These are phyloP conservation scores for Mycena albidolilacea DNA, from an alignment of 768 basidiomycete genomes.

Conservation along the genomic window DNA sequence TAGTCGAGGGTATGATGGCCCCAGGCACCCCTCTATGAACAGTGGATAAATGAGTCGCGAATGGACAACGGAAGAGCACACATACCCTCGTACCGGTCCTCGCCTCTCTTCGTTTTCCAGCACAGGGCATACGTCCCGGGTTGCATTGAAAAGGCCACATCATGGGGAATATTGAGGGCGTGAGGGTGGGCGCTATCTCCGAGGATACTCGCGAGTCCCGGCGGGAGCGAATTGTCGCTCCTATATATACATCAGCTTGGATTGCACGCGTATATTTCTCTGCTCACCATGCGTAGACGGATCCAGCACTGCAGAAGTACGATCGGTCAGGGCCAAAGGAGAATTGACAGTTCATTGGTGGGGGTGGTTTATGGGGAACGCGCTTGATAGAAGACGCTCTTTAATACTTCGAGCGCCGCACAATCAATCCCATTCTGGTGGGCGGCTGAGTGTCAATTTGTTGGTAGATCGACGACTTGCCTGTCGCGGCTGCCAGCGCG, in stretches of 20 bases:
- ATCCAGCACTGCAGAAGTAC: conserved; percentile 27
- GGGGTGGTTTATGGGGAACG: too few relatives aligned
- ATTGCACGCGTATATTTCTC: not conserved
- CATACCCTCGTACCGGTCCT: conserved; percentile 30
- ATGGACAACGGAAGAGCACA: not conserved
- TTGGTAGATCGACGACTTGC: too few relatives aligned
- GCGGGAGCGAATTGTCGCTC: not conserved
- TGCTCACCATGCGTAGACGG: conserved; percentile 15
- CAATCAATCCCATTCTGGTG: too few relatives aligned
- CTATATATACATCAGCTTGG: not conserved
- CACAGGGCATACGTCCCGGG: conserved; percentile 20
- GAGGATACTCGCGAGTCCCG: not conserved
- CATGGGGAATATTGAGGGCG: conserved; percentile 2
- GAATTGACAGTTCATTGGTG: conserved; percentile 23
- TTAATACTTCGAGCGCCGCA: too few relatives aligned
- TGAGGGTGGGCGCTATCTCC: conserved; percentile 24
- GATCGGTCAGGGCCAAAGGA: conserved; percentile 21
- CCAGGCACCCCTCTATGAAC: conserved; percentile 21
- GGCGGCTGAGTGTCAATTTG: too few relatives aligned
- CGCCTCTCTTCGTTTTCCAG: conserved; percentile 24
- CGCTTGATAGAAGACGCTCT: too few relatives aligned
- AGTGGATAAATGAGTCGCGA: not conserved
- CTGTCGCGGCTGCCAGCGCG: too few relatives aligned
- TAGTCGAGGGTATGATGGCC: conserved; percentile 19
- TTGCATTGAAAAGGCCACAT: conserved; percentile 30